phyloP scores from a whole-genome alignment of 768 basidiomycete genomes.

The Paxillus involutus region DNA sequence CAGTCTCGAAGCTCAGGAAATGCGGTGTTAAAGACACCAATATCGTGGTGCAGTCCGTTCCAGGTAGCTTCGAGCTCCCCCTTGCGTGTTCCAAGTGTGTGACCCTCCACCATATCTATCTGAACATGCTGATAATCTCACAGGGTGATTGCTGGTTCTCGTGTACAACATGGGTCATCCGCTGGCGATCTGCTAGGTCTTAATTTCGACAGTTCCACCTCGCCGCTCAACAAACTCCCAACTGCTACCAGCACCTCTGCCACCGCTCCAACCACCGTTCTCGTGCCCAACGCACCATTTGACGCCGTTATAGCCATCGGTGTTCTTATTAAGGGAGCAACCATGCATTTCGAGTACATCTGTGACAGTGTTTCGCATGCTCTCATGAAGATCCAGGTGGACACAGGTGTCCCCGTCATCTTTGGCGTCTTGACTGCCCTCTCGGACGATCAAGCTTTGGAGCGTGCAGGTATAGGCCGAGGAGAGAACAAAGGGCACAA shows the following conservation, averaged over 20 bases:
- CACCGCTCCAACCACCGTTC: constrained; percentile 42
- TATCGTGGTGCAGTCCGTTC: constrained; percentile 89
- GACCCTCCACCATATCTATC: neutral
- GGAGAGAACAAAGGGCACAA: constrained; percentile 82
- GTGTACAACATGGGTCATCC: constrained; percentile 73
- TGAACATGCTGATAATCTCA: constrained; percentile 7
- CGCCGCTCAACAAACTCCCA: constrained; percentile 34
- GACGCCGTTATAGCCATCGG: constrained; percentile 97
- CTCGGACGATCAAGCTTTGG: constrained; percentile 91
- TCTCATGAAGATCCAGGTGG: constrained; percentile 92
- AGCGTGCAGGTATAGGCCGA: constrained; percentile 85
- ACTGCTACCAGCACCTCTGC: constrained; percentile 25
- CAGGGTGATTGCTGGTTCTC: constrained; percentile 89
- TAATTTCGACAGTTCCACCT: constrained; percentile 37
- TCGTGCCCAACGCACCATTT: constrained; percentile 65
- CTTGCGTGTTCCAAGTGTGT: constrained; percentile 80
- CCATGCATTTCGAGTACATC: constrained; percentile 99
- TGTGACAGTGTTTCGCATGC: constrained; percentile 91
- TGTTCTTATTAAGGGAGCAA: constrained; percentile 95
- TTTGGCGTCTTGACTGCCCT: constrained; percentile 95
- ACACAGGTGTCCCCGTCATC: constrained; percentile 91
- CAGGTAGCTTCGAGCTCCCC: constrained; percentile 95
- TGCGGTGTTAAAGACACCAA: constrained; percentile 87
- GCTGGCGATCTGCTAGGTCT: constrained; percentile 76
- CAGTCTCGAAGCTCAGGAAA: constrained; percentile 75